These are phyloP conservation scores for Macrolepiota fuliginosa DNA, from an alignment of 768 basidiomycete genomes.

Conservation along the genomic window DNA sequence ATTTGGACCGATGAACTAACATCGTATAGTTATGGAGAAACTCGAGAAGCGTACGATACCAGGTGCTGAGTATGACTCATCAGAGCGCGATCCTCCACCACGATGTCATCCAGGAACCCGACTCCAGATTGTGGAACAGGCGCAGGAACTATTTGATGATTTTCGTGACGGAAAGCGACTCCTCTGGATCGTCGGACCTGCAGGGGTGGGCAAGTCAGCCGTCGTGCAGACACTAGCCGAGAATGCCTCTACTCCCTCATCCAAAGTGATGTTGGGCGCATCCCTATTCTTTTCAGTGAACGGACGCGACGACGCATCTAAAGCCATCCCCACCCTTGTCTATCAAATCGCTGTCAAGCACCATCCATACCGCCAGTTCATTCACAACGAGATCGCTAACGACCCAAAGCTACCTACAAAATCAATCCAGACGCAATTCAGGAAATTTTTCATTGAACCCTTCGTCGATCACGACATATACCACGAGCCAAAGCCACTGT, in stretches of 20 bases:
- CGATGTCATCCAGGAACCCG: background rate
- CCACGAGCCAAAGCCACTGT: background rate
- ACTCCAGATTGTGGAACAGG: background rate
- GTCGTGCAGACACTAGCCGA: constrained; percentile 11
- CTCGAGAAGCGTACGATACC: background rate
- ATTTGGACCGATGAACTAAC: background rate
- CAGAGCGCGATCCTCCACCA: background rate
- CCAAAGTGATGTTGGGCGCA: background rate
- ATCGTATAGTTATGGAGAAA: background rate
- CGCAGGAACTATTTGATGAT: background rate
- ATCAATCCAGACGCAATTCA: constrained; percentile 12
- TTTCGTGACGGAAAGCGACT: background rate
- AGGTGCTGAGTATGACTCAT: background rate
- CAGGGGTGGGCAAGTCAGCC: background rate
- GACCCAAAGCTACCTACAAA: constrained; percentile 12
- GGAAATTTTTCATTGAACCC: constrained; percentile 15
- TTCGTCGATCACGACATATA: background rate
- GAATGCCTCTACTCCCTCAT: background rate
- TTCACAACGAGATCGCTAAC: constrained; percentile 3
- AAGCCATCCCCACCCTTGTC: constrained; percentile 16
- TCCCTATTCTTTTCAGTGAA: background rate
- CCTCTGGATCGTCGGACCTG: background rate
- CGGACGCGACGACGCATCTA: background rate
- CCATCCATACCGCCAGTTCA: background rate
- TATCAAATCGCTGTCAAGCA: constrained; percentile 17